Evolutionary conservation across 2,329 filamentous ascomycete genomes (phyloP), one percentile per base, ranked within the genome.

Genomic region (Colletotrichum lindemuthianum): DNA sequence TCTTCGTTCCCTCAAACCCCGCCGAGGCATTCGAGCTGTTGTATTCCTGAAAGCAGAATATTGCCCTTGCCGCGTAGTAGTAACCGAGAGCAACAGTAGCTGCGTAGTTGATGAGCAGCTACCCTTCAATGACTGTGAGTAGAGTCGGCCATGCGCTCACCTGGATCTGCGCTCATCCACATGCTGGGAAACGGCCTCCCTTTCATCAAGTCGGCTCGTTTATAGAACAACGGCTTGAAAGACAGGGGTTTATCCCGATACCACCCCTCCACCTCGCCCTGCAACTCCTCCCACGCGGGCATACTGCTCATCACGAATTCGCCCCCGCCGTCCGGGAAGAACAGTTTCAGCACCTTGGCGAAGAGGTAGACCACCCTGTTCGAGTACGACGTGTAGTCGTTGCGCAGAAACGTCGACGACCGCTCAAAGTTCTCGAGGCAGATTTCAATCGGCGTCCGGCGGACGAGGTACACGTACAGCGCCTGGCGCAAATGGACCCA

Each of bases 401-500:
- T 57, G 24, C 64, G 57, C 2, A 33, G 43, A 5, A 70, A 71
- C 1, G 68, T 66, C 0, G 67, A 65, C 2, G 64, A 68, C 16
- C 57, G 16, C 40, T 70, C 66, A 47, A 70, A 71, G 32, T 55
- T 68, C 45, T 66, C 65, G 5, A 71, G 53, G 39, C 57, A 52
- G 8, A 72, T 68, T 10, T 68, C 57, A 6, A 71, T 55, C 3
- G 63, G 69, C 8, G 69, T 56, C 8, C 64, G 56, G 16, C 61
- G 68, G 0, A 71, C 70, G 4, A 80, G 66, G 7, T 73, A 76
- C 0, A 79, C 73, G 66, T 79, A 79, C 10, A 79, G 76, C 40
- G 78, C 76, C 63, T 80, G 77, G 6, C 77, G 72, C 33, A 80
- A 70, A 36, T 76, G 78, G 0, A 79, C 74, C 77, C 76, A 79